phyloP scores from a whole-genome alignment of 2,329 filamentous ascomycete genomes.

The Trichoderma sp. region DNA sequence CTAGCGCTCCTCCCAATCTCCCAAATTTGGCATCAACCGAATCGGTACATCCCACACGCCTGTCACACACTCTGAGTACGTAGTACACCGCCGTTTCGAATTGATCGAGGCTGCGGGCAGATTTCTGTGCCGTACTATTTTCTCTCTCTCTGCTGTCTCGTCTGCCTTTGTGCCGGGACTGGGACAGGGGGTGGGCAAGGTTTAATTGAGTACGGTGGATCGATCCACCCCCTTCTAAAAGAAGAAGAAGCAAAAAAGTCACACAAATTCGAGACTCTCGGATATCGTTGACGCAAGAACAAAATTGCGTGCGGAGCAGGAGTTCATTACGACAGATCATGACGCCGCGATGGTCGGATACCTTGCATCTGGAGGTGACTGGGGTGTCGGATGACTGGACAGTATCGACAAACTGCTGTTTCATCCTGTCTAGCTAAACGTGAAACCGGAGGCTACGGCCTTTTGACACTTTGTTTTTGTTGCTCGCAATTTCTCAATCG shows the following conservation, averaged over 20 bases:
- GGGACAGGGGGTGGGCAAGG: neutral
- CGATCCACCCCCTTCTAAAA: neutral
- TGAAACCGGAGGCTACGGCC: neutral
- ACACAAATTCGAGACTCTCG: neutral
- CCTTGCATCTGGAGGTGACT: neutral
- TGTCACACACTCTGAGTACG: neutral
- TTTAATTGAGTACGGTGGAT: neutral
- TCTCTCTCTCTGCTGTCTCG: neutral
- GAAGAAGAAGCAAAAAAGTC: neutral
- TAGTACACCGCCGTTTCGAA: conserved; percentile 18
- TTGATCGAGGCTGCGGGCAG: conserved; percentile 18
- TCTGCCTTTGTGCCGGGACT: neutral
- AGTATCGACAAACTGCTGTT: neutral
- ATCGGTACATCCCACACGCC: conserved; percentile 8
- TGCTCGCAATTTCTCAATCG: neutral
- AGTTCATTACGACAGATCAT: conserved; percentile 8
- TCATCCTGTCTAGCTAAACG: neutral
- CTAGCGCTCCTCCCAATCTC: conserved; percentile 14
- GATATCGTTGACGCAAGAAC: conserved; percentile 4
- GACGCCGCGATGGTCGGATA: neutral
- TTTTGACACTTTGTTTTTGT: neutral
- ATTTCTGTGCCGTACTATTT: conserved; percentile 16
- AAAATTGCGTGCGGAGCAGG: conserved; percentile 12
- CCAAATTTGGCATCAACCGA: conserved; percentile 12
- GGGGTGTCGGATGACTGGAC: neutral